Percentiles rank a stretch among this genome's conserved stretches.
Evolutionary conservation across 805 yeast species (phyloP).

Genomic region (Candida sanyiensis): DNA sequence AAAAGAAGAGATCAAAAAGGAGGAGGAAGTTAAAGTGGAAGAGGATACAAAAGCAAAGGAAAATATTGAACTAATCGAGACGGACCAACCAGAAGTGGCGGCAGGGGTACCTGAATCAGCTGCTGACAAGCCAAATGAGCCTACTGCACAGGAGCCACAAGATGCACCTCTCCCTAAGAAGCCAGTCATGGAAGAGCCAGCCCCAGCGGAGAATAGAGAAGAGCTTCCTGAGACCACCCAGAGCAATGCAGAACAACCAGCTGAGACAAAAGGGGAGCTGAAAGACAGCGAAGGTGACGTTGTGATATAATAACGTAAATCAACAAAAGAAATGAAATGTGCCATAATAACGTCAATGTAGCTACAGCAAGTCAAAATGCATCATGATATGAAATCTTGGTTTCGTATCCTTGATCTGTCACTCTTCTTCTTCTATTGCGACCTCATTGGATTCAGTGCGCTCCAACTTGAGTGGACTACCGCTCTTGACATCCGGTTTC

Average conservation of each 20-base stretch:
- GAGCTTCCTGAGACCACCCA: background rate
- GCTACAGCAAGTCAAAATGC: no score
- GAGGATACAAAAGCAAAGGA: background rate
- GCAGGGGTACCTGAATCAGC: background rate
- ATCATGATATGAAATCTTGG: background rate
- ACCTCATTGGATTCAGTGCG: conserved; percentile 3
- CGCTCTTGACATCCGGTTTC: no score
- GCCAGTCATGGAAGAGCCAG: background rate
- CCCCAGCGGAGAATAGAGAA: background rate
- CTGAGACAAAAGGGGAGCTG: background rate
- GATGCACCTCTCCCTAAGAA: conserved; percentile 1
- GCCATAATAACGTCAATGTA: no score
- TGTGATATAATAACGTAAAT: conserved; percentile 8
- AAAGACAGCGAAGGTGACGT: conserved; percentile 23
- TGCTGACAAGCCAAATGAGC: background rate
- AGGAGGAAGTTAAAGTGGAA: background rate
- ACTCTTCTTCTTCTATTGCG: conserved; percentile 1
- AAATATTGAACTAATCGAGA: no score
- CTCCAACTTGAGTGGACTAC: background rate
- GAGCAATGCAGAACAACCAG: background rate
- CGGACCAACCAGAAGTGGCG: background rate
- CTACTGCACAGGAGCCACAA: no score
- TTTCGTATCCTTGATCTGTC: background rate
- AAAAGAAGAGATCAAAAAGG: background rate
- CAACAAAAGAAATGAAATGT: no score